Evolutionary conservation across 768 basidiomycete genomes (phyloP).

Genomic region (Kwoniella shandongensis): DNA sequence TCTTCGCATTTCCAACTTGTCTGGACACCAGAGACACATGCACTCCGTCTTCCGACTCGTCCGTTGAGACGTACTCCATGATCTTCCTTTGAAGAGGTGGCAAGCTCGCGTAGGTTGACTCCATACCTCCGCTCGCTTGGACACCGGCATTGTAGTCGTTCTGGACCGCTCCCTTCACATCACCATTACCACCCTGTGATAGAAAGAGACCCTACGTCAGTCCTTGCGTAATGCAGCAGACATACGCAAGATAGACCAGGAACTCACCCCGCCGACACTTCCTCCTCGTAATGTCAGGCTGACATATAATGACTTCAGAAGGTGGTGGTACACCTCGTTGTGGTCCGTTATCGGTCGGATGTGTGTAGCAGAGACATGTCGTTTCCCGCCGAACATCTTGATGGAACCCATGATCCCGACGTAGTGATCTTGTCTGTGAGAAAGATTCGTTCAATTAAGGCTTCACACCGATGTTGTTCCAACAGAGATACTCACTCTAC

Average conservation of each 20-base stretch:
- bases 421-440: constrained; percentile 67
- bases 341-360: constrained; percentile 68
- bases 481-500: constrained; percentile 46
- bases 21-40: constrained; percentile 72
- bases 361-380: constrained; percentile 75
- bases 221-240: neutral
- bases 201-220: neutral
- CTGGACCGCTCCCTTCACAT: constrained; percentile 14
- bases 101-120: constrained; percentile 59
- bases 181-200: constrained; percentile 12
- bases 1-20: constrained; percentile 60
- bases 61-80: constrained; percentile 63
- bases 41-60: constrained; percentile 64
- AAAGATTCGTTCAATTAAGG: neutral
- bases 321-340: constrained; percentile 79
- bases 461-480: neutral
- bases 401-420: constrained; percentile 78
- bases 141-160: constrained; percentile 20
- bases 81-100: constrained; percentile 66
- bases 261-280: constrained; percentile 58
- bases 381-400: constrained; percentile 76
- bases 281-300: constrained; percentile 62
- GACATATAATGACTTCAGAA: constrained; percentile 70
- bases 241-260: neutral
- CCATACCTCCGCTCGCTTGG: constrained; percentile 20